These are phyloP conservation scores for Orbilia ellipsospora DNA, from an alignment of 2,329 filamentous ascomycete genomes.

Conservation along the genomic window DNA sequence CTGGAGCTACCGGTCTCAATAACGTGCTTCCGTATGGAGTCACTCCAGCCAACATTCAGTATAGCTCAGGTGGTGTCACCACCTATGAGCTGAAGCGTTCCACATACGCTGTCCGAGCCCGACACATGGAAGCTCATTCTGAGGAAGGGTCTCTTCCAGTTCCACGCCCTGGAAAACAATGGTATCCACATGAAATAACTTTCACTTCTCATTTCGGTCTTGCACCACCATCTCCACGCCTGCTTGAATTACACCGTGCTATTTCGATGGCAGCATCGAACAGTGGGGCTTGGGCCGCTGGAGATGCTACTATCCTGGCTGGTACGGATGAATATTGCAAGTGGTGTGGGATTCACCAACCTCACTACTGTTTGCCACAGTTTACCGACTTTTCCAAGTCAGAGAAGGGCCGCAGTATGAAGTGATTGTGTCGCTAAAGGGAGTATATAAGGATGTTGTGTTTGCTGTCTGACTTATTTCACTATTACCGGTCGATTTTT, in stretches of 20 bases:
- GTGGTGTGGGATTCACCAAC: neutral
- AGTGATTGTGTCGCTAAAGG: too few relatives aligned
- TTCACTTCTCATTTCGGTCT: constrained; percentile 1
- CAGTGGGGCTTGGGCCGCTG: constrained; percentile 34
- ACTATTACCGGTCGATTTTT: too few relatives aligned
- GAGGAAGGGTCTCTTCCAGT: constrained; percentile 8
- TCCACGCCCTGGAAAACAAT: neutral
- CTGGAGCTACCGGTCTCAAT: neutral
- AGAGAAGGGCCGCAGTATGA: too few relatives aligned
- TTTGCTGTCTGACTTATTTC: too few relatives aligned
- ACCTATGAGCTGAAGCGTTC: neutral
- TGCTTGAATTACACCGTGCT: constrained; percentile 28
- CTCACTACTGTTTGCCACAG: constrained; percentile 28
- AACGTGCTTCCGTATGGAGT: neutral
- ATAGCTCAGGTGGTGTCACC: neutral
- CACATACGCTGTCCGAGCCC: neutral
- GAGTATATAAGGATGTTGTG: too few relatives aligned
- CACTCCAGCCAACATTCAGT: neutral
- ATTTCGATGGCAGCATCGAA: constrained; percentile 25
- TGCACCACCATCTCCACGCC: constrained; percentile 9
- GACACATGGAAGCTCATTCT: constrained; percentile 26
- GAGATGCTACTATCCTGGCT: constrained; percentile 19
- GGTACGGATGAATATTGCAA: constrained; percentile 4
- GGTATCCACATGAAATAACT: constrained; percentile 18
- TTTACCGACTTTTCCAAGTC: too few relatives aligned